Conservation (phyloP, 805 yeast species). For the Wickerhamiella siamensis region DNA sequence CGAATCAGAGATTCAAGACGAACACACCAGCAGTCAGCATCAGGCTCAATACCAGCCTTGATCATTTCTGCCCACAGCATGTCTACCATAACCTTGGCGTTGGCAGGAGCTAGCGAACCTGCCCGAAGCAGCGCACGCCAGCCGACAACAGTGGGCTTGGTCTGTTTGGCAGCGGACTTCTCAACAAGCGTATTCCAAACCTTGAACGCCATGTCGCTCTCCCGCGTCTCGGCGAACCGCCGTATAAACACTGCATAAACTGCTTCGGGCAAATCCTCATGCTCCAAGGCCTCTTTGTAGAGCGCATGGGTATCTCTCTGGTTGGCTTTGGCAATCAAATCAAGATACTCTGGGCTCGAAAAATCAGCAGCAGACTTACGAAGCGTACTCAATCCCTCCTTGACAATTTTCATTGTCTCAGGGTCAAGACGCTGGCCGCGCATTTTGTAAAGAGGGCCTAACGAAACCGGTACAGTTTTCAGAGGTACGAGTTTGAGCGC, state of each 20-base stretch:
- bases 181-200: conserved; percentile 38
- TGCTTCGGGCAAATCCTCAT: conserved; percentile 16
- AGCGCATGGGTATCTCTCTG: conserved; percentile 16
- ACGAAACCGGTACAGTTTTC: conserved; percentile 15
- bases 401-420: conserved; percentile 5
- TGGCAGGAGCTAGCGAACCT: conserved; percentile 24
- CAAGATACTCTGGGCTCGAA: conserved; percentile 13
- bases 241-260: conserved; percentile 21
- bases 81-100: conserved; percentile 18
- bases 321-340: conserved; percentile 13
- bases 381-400: conserved; percentile 12
- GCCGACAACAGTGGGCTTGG: conserved; percentile 31
- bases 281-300: conserved; percentile 20
- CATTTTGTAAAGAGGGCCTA: conserved; percentile 8
- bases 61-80: conserved; percentile 29
- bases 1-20: conserved; percentile 36
- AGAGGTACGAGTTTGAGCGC: conserved; percentile 22
- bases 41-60: conserved; percentile 28
- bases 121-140: conserved; percentile 51
- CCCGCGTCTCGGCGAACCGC: conserved; percentile 21
- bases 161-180: conserved; percentile 17
- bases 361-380: conserved; percentile 14
- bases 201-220: conserved; percentile 20
- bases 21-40: conserved; percentile 35
- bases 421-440: conserved; percentile 3